Evolutionary conservation across 345 rosid genomes (phyloP).

Genomic region (Capsella bursapastoris): DNA sequence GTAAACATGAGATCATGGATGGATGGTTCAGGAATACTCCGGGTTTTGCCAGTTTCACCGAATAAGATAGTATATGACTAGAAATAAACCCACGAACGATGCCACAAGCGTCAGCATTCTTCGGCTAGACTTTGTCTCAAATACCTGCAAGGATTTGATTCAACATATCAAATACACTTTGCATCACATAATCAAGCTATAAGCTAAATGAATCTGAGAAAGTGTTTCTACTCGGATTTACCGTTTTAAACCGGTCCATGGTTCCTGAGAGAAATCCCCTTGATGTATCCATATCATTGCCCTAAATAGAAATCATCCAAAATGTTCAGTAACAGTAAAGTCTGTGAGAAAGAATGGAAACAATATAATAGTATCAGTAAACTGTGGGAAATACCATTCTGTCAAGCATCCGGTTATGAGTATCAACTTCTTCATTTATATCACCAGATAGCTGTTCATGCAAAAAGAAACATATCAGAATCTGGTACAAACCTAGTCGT

Average conservation of each 20-base stretch:
- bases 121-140: slow-evolving; percentile 93
- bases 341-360: neutral
- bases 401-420: slow-evolving; percentile 84
- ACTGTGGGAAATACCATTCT: slow-evolving; percentile 61
- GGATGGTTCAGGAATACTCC: slow-evolving; percentile 5
- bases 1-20: slow-evolving; percentile 24
- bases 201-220: neutral
- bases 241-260: slow-evolving; percentile 95
- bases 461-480: slow-evolving; percentile 18
- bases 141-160: slow-evolving; percentile 54
- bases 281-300: slow-evolving; percentile 95
- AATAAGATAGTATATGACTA: slow-evolving; percentile 81
- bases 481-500: neutral
- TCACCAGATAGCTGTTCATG: slow-evolving; percentile 79
- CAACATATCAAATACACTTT: slow-evolving; percentile 27
- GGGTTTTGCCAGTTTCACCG: slow-evolving; percentile 48
- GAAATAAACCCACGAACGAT: slow-evolving; percentile 80
- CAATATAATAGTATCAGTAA: neutral
- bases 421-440: slow-evolving; percentile 86
- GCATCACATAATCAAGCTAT: slow-evolving; percentile 3
- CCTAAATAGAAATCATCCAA: slow-evolving; percentile 53
- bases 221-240: slow-evolving; percentile 32
- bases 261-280: slow-evolving; percentile 92
- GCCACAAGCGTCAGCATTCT: slow-evolving; percentile 89
- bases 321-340: slow-evolving; percentile 32